Conservation (phyloP, 2,329 filamentous ascomycete species). For the Talaromyces atroroseus region DNA sequence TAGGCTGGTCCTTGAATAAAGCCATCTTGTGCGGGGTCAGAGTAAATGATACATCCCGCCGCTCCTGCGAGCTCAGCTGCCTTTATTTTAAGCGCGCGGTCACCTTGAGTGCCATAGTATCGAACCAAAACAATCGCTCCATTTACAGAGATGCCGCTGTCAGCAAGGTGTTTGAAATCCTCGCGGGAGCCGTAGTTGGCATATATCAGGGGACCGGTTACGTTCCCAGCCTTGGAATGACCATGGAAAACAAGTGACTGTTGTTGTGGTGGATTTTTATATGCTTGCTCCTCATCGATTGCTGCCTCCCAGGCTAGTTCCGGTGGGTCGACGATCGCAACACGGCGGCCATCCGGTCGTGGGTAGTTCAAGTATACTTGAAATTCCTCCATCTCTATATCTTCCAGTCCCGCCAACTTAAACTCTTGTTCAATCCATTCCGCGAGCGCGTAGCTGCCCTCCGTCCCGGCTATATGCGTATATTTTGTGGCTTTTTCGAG, state of each 20-base stretch:
- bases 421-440: conserved; percentile 80
- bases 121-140: conserved; percentile 81
- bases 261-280: conserved; percentile 56
- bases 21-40: conserved; percentile 79
- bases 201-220: conserved; percentile 80
- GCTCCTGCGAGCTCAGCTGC: conserved; percentile 83
- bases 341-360: conserved; percentile 65
- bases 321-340: conserved; percentile 70
- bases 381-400: conserved; percentile 71
- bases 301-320: conserved; percentile 70
- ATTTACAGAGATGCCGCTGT: conserved; percentile 66
- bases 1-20: conserved; percentile 67
- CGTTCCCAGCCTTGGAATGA: conserved; percentile 79
- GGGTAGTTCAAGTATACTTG: conserved; percentile 93
- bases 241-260: conserved; percentile 82
- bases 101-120: conserved; percentile 67
- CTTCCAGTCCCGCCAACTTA: conserved; percentile 64
- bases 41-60: conserved; percentile 84
- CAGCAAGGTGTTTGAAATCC: conserved; percentile 69
- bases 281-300: conserved; percentile 74
- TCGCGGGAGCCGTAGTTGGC: conserved; percentile 83
- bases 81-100: conserved; percentile 78
- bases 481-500: conserved; percentile 73
- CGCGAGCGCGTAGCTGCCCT: conserved; percentile 82
- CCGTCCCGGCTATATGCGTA: conserved; percentile 88